A percentile compares a stretch with the other conserved stretches of the same genome.
Conservation (phyloP, 345 rosid genomes). For the Syzygium aqueum region DNA sequence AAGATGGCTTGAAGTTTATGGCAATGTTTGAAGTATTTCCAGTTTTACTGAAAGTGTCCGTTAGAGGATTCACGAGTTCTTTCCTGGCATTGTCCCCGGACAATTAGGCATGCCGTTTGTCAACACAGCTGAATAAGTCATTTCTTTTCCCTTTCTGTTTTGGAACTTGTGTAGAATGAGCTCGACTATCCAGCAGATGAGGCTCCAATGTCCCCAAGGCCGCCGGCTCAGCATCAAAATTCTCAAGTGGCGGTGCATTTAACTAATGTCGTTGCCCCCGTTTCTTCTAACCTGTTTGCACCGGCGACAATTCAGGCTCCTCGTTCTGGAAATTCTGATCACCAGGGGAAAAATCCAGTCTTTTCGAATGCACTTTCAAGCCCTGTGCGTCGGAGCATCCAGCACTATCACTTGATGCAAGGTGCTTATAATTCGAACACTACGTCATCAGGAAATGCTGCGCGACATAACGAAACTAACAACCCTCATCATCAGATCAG, state of each 20-base stretch:
- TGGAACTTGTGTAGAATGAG: slow-evolving; percentile 49
- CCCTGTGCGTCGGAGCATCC: slow-evolving; percentile 65
- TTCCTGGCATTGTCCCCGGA: background rate
- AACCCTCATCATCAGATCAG: slow-evolving; percentile 8
- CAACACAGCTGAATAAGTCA: background rate
- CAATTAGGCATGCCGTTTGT: background rate
- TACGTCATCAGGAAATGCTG: slow-evolving; percentile 1
- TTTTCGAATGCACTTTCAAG: slow-evolving; percentile 56
- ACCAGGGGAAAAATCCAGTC: slow-evolving; percentile 37
- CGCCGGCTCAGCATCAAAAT: slow-evolving; percentile 33
- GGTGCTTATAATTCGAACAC: slow-evolving; percentile 17
- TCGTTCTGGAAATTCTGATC: slow-evolving; percentile 28
- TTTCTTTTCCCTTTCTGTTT: background rate
- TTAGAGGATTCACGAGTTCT: background rate
- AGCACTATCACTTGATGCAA: slow-evolving; percentile 40
- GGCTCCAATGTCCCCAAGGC: slow-evolving; percentile 35
- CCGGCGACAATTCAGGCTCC: slow-evolving; percentile 11
- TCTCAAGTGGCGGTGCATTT: slow-evolving; percentile 11
- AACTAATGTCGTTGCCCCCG: slow-evolving; percentile 12
- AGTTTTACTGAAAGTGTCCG: background rate
- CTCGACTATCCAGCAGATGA: slow-evolving; percentile 62
- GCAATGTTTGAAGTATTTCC: background rate
- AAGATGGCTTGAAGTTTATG: background rate
- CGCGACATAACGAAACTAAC: slow-evolving; percentile 6
- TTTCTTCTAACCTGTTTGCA: slow-evolving; percentile 26